These are phyloP conservation scores for Nakataea oryzae DNA, from an alignment of 2,329 filamentous ascomycete genomes.

Conservation along the genomic window DNA sequence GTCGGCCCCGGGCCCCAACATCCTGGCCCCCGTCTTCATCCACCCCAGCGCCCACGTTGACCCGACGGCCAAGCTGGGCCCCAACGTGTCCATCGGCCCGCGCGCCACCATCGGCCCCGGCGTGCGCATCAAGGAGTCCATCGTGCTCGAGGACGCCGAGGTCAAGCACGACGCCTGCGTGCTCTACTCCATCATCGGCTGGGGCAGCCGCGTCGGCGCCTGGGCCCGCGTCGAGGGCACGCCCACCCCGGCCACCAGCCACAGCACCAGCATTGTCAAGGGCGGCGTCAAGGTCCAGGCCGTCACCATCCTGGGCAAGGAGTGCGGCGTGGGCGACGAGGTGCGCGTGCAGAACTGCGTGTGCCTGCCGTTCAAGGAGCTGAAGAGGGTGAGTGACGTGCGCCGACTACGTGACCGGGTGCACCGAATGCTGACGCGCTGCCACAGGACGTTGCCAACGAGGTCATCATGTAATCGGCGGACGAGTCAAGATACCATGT, in stretches of 20 bases:
- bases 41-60: slow-evolving; percentile 86
- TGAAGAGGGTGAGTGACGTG: slow-evolving; percentile 89
- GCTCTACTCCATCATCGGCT: slow-evolving; percentile 91
- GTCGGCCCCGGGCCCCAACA: slow-evolving; percentile 71
- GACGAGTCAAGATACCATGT: neutral
- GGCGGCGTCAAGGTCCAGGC: slow-evolving; percentile 98
- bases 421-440: slow-evolving; percentile 14
- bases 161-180: slow-evolving; percentile 96
- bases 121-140: slow-evolving; percentile 87
- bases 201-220: slow-evolving; percentile 91
- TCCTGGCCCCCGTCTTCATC: slow-evolving; percentile 88
- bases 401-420: too few species aligned
- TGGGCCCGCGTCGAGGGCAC: slow-evolving; percentile 97
- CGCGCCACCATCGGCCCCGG: slow-evolving; percentile 76
- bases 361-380: slow-evolving; percentile 93
- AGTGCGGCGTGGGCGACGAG: slow-evolving; percentile 88
- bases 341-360: slow-evolving; percentile 96
- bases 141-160: slow-evolving; percentile 89
- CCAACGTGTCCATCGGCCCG: slow-evolving; percentile 94
- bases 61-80: slow-evolving; percentile 90
- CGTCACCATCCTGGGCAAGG: slow-evolving; percentile 94
- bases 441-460: slow-evolving; percentile 65
- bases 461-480: slow-evolving; percentile 74
- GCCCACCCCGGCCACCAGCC: slow-evolving; percentile 75
- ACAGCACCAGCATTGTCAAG: slow-evolving; percentile 91